Conservation (phyloP, 75 land plant genomes). For the Ceratopteris richardii region DNA sequence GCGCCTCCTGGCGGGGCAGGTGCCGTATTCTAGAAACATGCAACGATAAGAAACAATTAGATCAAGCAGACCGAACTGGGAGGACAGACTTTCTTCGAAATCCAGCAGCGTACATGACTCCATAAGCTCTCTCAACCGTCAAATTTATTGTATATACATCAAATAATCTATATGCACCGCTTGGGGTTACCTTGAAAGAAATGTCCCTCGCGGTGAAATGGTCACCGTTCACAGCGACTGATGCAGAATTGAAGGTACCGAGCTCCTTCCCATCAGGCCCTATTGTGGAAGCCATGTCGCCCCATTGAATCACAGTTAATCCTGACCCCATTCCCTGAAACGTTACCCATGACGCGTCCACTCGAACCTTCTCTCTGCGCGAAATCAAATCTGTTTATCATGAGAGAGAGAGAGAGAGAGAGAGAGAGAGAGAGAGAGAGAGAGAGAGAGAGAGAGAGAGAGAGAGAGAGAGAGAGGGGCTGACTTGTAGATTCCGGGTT, state of each 20-base stretch:
- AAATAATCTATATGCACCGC: too few species aligned
- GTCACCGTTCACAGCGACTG: slow-evolving; percentile 57
- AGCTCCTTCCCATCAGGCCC: too few species aligned
- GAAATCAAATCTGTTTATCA: too few species aligned
- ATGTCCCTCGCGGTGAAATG: slow-evolving; percentile 77
- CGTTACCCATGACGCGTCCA: slow-evolving; percentile 81
- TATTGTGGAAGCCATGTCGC: slow-evolving; percentile 75
- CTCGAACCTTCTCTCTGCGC: slow-evolving; percentile 93
- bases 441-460: too few species aligned
- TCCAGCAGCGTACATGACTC: too few species aligned
- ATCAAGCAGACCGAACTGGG: too few species aligned
- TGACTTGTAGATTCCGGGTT: too few species aligned
- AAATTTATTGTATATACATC: too few species aligned
- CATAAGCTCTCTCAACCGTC: too few species aligned
- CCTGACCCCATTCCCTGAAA: slow-evolving; percentile 72
- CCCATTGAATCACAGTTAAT: slow-evolving; percentile 60
- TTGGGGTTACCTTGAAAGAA: slow-evolving; percentile 65
- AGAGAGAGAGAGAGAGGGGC: too few species aligned
- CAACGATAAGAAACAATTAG: background rate
- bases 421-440: too few species aligned
- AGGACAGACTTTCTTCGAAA: background rate
- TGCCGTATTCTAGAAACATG: slow-evolving; percentile 44
- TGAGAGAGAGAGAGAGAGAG: too few species aligned
- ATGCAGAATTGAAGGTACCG: slow-evolving; percentile 70
- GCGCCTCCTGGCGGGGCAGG: slow-evolving; percentile 74